phyloP scores from a whole-genome alignment of 2,329 filamentous ascomycete species.

The Microthyrium microscopicum region DNA sequence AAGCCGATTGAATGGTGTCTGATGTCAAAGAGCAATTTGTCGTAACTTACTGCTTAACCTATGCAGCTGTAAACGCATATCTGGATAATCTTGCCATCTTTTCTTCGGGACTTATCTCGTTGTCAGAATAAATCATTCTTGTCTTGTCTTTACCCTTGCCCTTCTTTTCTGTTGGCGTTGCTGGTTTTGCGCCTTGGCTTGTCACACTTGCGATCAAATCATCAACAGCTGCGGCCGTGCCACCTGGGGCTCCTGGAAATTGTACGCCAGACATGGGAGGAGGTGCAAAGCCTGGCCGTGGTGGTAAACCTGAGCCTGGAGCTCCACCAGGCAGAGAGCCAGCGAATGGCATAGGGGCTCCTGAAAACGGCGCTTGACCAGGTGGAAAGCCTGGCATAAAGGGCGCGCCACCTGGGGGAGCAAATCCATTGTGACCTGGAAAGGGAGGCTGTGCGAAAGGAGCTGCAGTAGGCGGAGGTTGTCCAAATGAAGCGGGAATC shows the following conservation, averaged over 20 bases:
- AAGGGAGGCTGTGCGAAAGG: not conserved
- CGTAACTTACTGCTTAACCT: not conserved
- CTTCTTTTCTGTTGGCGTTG: constrained; percentile 40
- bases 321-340: constrained; percentile 36
- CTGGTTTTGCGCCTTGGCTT: constrained; percentile 7
- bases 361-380: constrained; percentile 1
- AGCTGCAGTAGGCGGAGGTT: too few species aligned
- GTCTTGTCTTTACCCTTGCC: constrained; percentile 45
- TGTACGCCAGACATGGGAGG: constrained; percentile 35
- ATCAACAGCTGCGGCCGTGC: constrained; percentile 11
- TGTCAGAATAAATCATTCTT: constrained; percentile 67
- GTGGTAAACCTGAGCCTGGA: constrained; percentile 41
- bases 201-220: constrained; percentile 4
- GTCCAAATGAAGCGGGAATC: too few species aligned
- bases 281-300: constrained; percentile 40
- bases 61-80: constrained; percentile 48
- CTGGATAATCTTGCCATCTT: constrained; percentile 64
- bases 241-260: constrained; percentile 24
- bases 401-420: constrained; percentile 1
- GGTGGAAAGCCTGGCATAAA: constrained; percentile 1
- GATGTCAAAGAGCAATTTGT: too few species aligned
- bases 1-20: too few species aligned
- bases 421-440: constrained; percentile 5
- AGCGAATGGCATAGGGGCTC: not conserved
- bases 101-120: constrained; percentile 71